A percentile compares a stretch with the other conserved stretches of the same genome.
Conservation (phyloP, 2,329 filamentous ascomycete species). For the Fonsecaea erecta region DNA sequence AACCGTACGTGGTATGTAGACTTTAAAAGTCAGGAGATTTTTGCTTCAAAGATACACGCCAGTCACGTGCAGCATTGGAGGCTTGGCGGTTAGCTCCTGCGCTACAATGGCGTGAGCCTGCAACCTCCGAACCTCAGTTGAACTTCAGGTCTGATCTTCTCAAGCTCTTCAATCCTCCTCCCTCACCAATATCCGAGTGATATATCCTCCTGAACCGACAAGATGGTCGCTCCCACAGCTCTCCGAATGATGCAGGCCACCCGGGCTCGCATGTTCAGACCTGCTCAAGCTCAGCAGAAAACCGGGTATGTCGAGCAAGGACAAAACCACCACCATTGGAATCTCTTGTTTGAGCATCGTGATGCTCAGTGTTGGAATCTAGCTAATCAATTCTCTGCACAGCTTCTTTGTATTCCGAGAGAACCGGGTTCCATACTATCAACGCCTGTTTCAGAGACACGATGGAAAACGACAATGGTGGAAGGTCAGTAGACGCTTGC, state of each 20-base stretch:
- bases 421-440: slow-evolving; percentile 71
- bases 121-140: slow-evolving; percentile 19
- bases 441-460: slow-evolving; percentile 68
- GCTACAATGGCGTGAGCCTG: slow-evolving; percentile 1
- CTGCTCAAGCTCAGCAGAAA: slow-evolving; percentile 28
- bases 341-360: neutral
- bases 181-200: neutral
- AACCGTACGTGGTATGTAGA: no score
- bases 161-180: slow-evolving; percentile 18
- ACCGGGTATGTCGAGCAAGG: slow-evolving; percentile 28
- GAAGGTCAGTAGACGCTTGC: slow-evolving; percentile 61
- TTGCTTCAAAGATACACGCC: slow-evolving; percentile 2
- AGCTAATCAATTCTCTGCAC: slow-evolving; percentile 5
- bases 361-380: neutral
- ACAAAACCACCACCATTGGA: neutral
- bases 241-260: slow-evolving; percentile 40
- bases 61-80: slow-evolving; percentile 20
- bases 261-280: slow-evolving; percentile 35
- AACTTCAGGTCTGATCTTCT: slow-evolving; percentile 1
- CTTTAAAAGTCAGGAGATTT: slow-evolving; percentile 27
- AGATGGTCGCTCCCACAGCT: slow-evolving; percentile 38
- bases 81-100: slow-evolving; percentile 25
- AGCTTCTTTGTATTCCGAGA: slow-evolving; percentile 61
- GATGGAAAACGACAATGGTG: slow-evolving; percentile 70
- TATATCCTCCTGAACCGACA: slow-evolving; percentile 17